Evolutionary conservation across 306 rosid genomes (phyloP), one percentile per base, ranked within the genome.

Genomic region (Vigna unguiculata): DNA sequence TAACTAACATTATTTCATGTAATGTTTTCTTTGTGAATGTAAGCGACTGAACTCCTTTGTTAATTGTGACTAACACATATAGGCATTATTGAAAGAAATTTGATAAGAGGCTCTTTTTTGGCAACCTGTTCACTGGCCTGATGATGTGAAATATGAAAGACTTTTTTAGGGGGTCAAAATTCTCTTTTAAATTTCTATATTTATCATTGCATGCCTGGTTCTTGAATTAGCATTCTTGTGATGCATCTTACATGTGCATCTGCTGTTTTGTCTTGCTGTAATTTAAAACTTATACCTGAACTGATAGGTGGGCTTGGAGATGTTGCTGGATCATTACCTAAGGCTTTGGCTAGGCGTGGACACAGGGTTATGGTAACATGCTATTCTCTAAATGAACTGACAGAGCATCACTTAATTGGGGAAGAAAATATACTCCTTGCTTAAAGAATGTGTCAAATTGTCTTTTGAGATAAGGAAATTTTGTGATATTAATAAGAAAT

Each of bases 271-370:
- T 78, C 46, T 76, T 68, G 67, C 5, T 53, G 30, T 46, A 54
- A 73, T 74, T 63, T 52, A 61, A 10, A 55, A 70, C 71, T 86
- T 83, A 84, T 66, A 28, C 66, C 53, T 81, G 77, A 84, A 45
- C 64, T 82, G 51, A 66, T 78, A 95, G 99, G 99, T 85, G 99
- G 99, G 75, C 97, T 95, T 77, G 99, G 97, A 82, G 99, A 95
- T 82, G 99, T 95, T 48, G 97, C 97, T 54, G 99, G 99, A 61
- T 84, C 99, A 48, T 83, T 95, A 80, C 99, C 99, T 4, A 95
- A 90, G 89, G 97, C 98, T 80, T 89, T 95, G 88, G 99, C 99
- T 87, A 93, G 98, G 52, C 99, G 98, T 60, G 99, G 99, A 78
- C 99, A 95, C 34, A 86, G 99, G 80, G 99, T 95, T 75, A 95